These are phyloP conservation scores for Ajuga reptans DNA, from an alignment of 305 asterid genomes.

Conservation along the genomic window DNA sequence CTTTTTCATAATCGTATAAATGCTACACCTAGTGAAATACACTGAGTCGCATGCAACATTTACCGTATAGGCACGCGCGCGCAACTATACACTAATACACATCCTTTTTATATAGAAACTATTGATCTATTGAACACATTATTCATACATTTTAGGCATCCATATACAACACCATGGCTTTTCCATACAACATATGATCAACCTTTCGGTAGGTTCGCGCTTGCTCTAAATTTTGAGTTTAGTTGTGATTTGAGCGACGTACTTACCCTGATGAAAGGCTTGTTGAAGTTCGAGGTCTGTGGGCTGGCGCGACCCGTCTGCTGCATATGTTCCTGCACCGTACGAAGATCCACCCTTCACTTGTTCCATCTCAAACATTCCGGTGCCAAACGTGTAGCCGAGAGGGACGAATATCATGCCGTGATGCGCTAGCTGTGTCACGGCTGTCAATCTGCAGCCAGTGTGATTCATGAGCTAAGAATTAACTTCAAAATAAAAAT, in stretches of 20 bases:
- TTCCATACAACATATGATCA: no score
- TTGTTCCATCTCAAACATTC: conserved; percentile 81
- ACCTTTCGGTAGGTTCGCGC: background rate
- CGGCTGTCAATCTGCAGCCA: conserved; percentile 55
- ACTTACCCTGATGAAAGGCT: conserved; percentile 83
- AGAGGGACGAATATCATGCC: conserved; percentile 78
- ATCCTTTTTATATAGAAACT: no score
- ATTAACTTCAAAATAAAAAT: background rate
- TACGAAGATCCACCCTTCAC: conserved; percentile 82
- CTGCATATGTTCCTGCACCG: conserved; percentile 82
- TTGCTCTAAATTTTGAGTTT: conserved; percentile 39
- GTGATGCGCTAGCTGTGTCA: conserved; percentile 80
- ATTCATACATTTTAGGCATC: no score
- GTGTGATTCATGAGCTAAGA: background rate
- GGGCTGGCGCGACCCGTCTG: conserved; percentile 79
- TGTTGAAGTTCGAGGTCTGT: conserved; percentile 65
- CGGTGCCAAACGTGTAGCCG: conserved; percentile 70
- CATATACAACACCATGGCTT: no score
- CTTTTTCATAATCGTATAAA: no score
- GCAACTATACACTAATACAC: no score
- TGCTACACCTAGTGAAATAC: no score
- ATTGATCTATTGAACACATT: no score
- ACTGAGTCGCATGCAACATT: no score
- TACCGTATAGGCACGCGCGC: no score
- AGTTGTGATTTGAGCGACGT: conserved; percentile 53